Evolutionary conservation across 192 early-diverging fungal genomes (phyloP).

Genomic region (Paraglomus brasilianum): DNA sequence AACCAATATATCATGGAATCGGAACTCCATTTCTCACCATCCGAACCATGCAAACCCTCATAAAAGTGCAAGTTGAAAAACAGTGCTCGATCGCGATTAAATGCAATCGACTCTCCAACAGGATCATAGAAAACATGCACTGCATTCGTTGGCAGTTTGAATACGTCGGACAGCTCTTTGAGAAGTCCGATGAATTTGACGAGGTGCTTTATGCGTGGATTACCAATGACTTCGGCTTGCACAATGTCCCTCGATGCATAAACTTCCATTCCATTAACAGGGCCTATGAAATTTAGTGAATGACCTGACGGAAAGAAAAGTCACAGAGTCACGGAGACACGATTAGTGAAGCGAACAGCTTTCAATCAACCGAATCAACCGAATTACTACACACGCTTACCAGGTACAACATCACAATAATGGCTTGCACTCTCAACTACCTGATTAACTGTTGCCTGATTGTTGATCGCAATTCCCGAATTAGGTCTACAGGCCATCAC

Average conservation of each 20-base stretch:
- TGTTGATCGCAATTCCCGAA: slow-evolving; percentile 34
- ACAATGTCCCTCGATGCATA: slow-evolving; percentile 41
- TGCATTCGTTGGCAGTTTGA: slow-evolving; percentile 52
- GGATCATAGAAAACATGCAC: slow-evolving; percentile 80
- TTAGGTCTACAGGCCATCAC: slow-evolving; percentile 39
- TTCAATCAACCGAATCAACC: neutral
- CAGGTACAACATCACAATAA: slow-evolving; percentile 56
- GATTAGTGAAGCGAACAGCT: too few species aligned
- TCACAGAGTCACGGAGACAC: too few species aligned
- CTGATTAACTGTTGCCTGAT: slow-evolving; percentile 24
- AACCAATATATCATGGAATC: slow-evolving; percentile 78
- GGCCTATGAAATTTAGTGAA: slow-evolving; percentile 45
- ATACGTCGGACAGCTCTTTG: slow-evolving; percentile 54
- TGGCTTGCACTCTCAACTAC: slow-evolving; percentile 35
- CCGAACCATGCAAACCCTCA: slow-evolving; percentile 60
- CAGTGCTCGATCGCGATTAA: slow-evolving; percentile 70
- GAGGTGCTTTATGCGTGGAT: slow-evolving; percentile 39
- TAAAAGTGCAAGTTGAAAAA: slow-evolving; percentile 87
- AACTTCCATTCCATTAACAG: slow-evolving; percentile 37
- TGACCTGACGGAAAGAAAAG: slow-evolving; percentile 21
- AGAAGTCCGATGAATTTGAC: slow-evolving; percentile 43
- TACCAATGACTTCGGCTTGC: slow-evolving; percentile 40
- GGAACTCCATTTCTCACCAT: slow-evolving; percentile 18
- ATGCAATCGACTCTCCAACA: slow-evolving; percentile 70
- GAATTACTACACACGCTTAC: slow-evolving; percentile 25